A percentile compares a stretch with the other conserved stretches of the same genome.
Evolutionary conservation across 208 protist species (phyloP).

Genomic region (Histomonas meleagridis): DNA sequence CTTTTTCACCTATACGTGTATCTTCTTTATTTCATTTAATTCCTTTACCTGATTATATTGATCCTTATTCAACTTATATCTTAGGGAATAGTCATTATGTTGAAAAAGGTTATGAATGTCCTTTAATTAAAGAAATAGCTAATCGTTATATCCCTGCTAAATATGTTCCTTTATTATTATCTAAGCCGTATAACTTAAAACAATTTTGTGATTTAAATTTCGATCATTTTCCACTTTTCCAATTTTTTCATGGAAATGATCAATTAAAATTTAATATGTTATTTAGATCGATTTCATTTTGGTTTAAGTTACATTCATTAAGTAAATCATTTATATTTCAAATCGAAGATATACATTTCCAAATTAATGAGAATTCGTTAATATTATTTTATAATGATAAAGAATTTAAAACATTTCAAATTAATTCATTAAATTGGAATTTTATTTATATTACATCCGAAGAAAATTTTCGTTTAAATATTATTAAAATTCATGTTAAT

Average conservation of each 20-base stretch:
- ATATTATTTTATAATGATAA: neutral
- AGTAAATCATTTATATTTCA: neutral
- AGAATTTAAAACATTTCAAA: neutral
- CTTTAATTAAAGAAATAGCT: neutral
- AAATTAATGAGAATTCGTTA: neutral
- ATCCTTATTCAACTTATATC: neutral
- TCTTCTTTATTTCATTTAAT: neutral
- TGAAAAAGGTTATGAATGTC: neutral
- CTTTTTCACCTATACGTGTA: neutral
- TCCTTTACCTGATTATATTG: neutral
- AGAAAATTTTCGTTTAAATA: neutral
- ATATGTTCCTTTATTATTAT: neutral
- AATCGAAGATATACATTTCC: neutral
- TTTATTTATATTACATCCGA: neutral
- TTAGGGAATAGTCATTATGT: neutral
- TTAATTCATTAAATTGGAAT: neutral
- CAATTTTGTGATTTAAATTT: neutral
- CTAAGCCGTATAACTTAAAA: neutral
- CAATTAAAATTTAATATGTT: neutral
- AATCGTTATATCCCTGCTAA: neutral
- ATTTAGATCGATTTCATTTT: neutral
- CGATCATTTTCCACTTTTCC: neutral
- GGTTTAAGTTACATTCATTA: neutral
- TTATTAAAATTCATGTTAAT: neutral
- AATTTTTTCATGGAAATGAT: neutral